Percentiles rank a stretch among this genome's conserved stretches.
Conservation (phyloP, 1,284 basidiomycete genomes). For the Clitocybe nebularis region DNA sequence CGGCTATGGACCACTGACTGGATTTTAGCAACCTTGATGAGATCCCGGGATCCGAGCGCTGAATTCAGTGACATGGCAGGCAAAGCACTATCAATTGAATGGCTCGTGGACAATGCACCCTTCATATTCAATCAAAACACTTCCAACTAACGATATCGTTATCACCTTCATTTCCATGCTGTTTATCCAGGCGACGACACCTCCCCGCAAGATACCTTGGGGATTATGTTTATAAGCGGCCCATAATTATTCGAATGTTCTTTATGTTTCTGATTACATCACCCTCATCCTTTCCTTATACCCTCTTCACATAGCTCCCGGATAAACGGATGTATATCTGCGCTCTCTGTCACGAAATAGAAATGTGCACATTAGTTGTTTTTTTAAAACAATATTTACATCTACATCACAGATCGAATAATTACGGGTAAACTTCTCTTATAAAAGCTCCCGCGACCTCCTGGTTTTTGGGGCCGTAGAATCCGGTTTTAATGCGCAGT, state of each 20-base stretch:
- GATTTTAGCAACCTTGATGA: slow-evolving; percentile 83
- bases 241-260: too few relatives aligned
- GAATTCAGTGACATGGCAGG: slow-evolving; percentile 98
- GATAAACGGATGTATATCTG: slow-evolving; percentile 20
- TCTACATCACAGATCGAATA: slow-evolving; percentile 6
- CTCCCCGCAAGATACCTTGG: too few relatives aligned
- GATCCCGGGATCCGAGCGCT: slow-evolving; percentile 79
- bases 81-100: slow-evolving; percentile 88
- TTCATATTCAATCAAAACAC: slow-evolving; percentile 41
- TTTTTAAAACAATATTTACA: neutral
- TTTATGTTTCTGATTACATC: too few relatives aligned
- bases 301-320: slow-evolving; percentile 12
- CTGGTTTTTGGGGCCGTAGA: slow-evolving; percentile 32
- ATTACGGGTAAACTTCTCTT: neutral
- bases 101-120: slow-evolving; percentile 88
- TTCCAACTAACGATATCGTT: slow-evolving; percentile 16
- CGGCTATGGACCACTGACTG: slow-evolving; percentile 12
- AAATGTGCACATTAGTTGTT: neutral
- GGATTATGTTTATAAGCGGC: too few relatives aligned
- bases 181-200: neutral
- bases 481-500: slow-evolving; percentile 66
- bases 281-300: slow-evolving; percentile 11
- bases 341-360: slow-evolving; percentile 11
- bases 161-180: slow-evolving; percentile 11
- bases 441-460: slow-evolving; percentile 25